Base-by-base conservation (phyloP, 2,329 filamentous ascomycete species). In the Penicillium nordicum region DNA sequence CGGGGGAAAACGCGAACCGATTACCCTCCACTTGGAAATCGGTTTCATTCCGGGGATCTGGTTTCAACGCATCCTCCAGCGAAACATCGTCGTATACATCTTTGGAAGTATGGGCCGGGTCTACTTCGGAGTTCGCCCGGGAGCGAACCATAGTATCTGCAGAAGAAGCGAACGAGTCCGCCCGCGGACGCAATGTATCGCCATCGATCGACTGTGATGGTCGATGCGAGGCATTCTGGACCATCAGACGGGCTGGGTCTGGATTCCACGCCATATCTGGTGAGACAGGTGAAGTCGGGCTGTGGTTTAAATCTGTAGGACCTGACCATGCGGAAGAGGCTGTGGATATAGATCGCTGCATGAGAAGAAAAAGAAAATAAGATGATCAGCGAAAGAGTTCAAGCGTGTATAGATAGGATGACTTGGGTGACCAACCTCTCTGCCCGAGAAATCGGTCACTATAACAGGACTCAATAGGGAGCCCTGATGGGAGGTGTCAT, bases 1-100 rank as follows among this genome's bases (percentile, higher is more conserved):
- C 92, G 0, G 73, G 74, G 2, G 86, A 85, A 70, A 91, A 96
- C 16, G 90, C 92, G 68, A 96, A 96, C 0, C 88, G 88, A 70
- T 94, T 96, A 70, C 91, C 80, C 6, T 87, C 81, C 11, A 93
- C 86, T 14, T 84, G 66, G 65, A 95, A 96, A 60, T 93, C 89
- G 18, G 77, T 80, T 70, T 92, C 89, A 50, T 86, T 89, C 7
- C 89, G 89, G 37, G 84, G 81, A 69, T 95, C 90, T 0, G 91
- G 89, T 48, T 81, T 84, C 59, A 96, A 76, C 0, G 90, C 90
- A 60, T 87, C 82, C 12, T 69, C 66, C 9, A 74, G 43, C 9
- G 72, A 63, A 14, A 75, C 69, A 60, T 75, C 72, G 41, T 76
- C 73, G 49, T 75, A 75, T 23, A 53, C 55, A n/a, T 47, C 56